Percentiles rank a stretch among this genome's conserved stretches.
Conservation (phyloP, 2,329 filamentous ascomycete genomes). For the Didymella pinodella region DNA sequence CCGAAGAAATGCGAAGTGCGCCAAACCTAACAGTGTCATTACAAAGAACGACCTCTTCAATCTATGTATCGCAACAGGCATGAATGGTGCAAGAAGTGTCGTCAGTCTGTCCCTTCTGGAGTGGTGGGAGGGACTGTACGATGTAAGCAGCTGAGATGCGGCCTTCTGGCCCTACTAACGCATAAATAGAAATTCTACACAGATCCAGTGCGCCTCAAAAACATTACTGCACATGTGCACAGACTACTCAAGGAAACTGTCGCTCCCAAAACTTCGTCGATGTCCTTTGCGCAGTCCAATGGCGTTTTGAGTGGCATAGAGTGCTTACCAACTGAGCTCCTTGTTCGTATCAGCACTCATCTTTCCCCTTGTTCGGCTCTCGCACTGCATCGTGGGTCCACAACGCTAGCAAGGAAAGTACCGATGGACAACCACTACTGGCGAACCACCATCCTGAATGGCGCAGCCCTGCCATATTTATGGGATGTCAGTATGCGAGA, state of each 20-base stretch:
- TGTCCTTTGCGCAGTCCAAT: neutral
- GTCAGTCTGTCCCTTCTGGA: slow-evolving; percentile 29
- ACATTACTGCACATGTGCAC: slow-evolving; percentile 21
- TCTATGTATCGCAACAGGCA: slow-evolving; percentile 17
- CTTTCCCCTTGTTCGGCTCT: slow-evolving; percentile 28
- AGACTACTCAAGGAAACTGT: slow-evolving; percentile 22
- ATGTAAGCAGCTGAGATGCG: slow-evolving; percentile 21
- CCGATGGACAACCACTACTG: slow-evolving; percentile 38
- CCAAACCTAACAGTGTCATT: neutral
- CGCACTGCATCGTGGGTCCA: slow-evolving; percentile 32
- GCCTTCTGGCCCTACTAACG: neutral
- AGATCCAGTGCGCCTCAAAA: slow-evolving; percentile 27
- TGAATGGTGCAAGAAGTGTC: slow-evolving; percentile 32
- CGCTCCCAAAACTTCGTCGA: neutral
- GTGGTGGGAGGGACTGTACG: slow-evolving; percentile 38
- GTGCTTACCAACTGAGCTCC: slow-evolving; percentile 10
- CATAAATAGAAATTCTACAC: slow-evolving; percentile 34
- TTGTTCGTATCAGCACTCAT: slow-evolving; percentile 12
- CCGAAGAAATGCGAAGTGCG: neutral
- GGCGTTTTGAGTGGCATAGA: slow-evolving; percentile 1
- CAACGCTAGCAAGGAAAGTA: slow-evolving; percentile 27
- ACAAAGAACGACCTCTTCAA: slow-evolving; percentile 31
- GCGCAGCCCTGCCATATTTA: slow-evolving; percentile 33
- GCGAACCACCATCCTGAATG: slow-evolving; percentile 31
- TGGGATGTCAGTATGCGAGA: slow-evolving; percentile 35